phyloP scores from a whole-genome alignment of 2,329 filamentous ascomycete species.

The Calcarisporium arbuscula region DNA sequence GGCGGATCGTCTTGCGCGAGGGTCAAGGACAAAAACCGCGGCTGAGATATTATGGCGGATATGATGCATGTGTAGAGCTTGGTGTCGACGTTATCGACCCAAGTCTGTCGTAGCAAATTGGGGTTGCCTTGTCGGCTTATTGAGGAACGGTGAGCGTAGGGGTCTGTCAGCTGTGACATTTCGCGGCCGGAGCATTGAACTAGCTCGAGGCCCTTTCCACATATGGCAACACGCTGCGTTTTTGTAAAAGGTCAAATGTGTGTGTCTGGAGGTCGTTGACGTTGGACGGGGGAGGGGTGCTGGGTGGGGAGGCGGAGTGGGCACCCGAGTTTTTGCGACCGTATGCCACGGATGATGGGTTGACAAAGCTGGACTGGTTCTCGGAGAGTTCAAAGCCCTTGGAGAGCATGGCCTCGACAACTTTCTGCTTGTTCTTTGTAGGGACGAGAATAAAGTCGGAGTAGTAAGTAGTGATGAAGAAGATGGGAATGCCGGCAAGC shows the following conservation, averaged over 20 bases:
- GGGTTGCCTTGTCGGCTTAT: conserved; percentile 29
- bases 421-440: conserved; percentile 62
- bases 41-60: conserved; percentile 54
- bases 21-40: conserved; percentile 67
- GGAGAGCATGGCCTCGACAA: conserved; percentile 69
- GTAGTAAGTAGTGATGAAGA: conserved; percentile 98
- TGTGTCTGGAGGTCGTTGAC: conserved; percentile 73
- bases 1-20: conserved; percentile 68
- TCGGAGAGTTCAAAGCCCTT: conserved; percentile 81
- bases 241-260: conserved; percentile 79
- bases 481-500: conserved; percentile 88
- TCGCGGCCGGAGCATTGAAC: conserved; percentile 73
- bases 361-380: conserved; percentile 61
- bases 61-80: conserved; percentile 58
- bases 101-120: conserved; percentile 32
- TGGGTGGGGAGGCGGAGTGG: conserved; percentile 42
- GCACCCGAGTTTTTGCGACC: conserved; percentile 21
- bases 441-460: conserved; percentile 95
- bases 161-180: conserved; percentile 30
- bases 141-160: conserved; percentile 30
- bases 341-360: conserved; percentile 35
- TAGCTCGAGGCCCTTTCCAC: conserved; percentile 65
- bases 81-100: conserved; percentile 56
- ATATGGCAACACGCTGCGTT: conserved; percentile 65
- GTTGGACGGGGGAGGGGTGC: conserved; percentile 70